Evolutionary conservation across 495 filamentous ascomycete species (phyloP), one percentile per base, ranked within the genome.

Genomic region (Hypomontagnella monticulosa): DNA sequence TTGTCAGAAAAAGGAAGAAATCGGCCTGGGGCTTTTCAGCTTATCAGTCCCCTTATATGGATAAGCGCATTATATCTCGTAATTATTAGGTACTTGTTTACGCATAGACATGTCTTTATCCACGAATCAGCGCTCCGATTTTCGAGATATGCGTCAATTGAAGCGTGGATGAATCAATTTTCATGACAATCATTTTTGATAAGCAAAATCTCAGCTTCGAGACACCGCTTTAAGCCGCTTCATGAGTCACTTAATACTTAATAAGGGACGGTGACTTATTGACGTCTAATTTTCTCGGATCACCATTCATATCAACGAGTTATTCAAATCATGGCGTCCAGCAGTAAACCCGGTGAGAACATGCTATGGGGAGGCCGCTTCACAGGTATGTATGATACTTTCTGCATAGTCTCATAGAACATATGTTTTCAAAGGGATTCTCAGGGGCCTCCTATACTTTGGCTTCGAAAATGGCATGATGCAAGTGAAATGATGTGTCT

Each of bases 281-380:
- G 1, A 14, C 27, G 41, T 27, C 5, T 7, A 10, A 3, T 49
- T 32, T 32, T 30, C 18, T 15, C 1, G 0, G 4, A 52, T 43
- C 6, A n/a, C 32, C 14, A 34, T 47, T 4, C 20, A 14, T 19
- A 1, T 12, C 6, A 49, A 14, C 19, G 1, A 48, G 0, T 12
- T 40, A 4, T 19, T 15, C 12, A 14, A 36, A 54, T 37, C n/a
- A 67, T 72, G 66, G 62, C 62, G 4, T 54, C 62, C 9, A 41
- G 38, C 9, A 58, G 27, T 14, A 55, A 69, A 33, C 59, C 67
- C 11, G 60, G 68, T 43, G 52, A 72, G 53, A 88, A 88, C 74
- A 91, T 90, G 87, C 84, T 93, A 57, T 93, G 90, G 91, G 91
- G 91, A 72, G 91, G 91, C 69, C 88, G 91, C 66, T 93, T 94